Base-by-base conservation (phyloP, 768 basidiomycete genomes). In the Tubosaeta brunneosetosa region DNA sequence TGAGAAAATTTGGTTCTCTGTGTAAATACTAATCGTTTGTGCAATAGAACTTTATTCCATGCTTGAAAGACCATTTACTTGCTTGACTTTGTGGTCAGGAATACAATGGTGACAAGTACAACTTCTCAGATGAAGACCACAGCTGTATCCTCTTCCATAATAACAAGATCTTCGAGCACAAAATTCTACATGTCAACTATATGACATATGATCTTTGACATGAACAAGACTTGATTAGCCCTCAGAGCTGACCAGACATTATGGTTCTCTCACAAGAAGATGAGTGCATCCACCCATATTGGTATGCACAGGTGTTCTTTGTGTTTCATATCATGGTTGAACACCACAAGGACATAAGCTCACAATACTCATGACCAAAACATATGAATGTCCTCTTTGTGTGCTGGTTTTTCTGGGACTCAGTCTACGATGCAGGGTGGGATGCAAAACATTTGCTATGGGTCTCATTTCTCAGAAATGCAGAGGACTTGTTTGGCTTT, bases 351-450 rank as follows among this genome's bases (percentile, higher is more conserved):
- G 22, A 37, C 17, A 22, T 13, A 0, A 9, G 17, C 1, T 47
- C 62, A 4, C 19, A 19, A 2, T 50, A 32, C 17, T 52, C 42
- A 1, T n/a, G 22, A 0, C 49, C 42, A 4, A 44, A 58, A 7
- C 52, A 51, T 0, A 70, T 79, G 59, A 66, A 75, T 2, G 70
- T 79, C 16, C 53, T 80, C 2, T 78, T 72, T 61, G 73, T 80
- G 0, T 60, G 62, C 0, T 75, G 75, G 72, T 65, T 74, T 41
- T 65, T 66, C 2, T 42, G 50, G 0, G 71, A 77, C 34, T 55
- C 46, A 0, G 51, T 38, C 4, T 62, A 50, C 45, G 31, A 22
- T 1, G 58, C 55, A 13, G 70, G 75, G 2, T 67, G 69, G 54
- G 54, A 59, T 4, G 36, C 53, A 0, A 58, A 66, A n/a, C 59